Conservation (phyloP, 768 basidiomycete species). For the Lactarius quietus region DNA sequence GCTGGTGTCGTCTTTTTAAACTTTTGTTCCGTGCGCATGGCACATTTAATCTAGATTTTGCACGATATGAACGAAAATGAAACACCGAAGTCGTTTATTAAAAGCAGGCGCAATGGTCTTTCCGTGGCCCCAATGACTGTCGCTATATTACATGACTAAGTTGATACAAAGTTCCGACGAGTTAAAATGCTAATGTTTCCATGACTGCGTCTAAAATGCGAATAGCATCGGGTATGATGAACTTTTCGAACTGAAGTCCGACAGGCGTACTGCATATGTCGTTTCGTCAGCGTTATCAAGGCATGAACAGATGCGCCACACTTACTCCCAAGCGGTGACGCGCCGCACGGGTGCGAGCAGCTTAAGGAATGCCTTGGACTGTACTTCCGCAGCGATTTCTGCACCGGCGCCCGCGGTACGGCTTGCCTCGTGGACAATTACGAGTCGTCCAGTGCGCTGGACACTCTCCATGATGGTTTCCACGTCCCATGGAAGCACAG, state of each 20-base stretch:
- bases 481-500: slow-evolving; percentile 87
- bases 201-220: slow-evolving; percentile 79
- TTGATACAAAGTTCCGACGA: background rate
- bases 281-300: slow-evolving; percentile 7
- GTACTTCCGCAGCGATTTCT: slow-evolving; percentile 89
- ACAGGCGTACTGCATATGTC: slow-evolving; percentile 61
- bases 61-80: too few species aligned
- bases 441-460: slow-evolving; percentile 74
- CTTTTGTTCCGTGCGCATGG: too few species aligned
- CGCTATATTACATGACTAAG: slow-evolving; percentile 14
- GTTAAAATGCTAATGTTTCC: slow-evolving; percentile 72
- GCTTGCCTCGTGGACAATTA: slow-evolving; percentile 92
- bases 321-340: slow-evolving; percentile 94
- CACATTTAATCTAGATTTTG: too few species aligned
- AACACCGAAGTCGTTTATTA: too few species aligned
- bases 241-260: slow-evolving; percentile 85
- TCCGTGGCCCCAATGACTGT: background rate
- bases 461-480: slow-evolving; percentile 81
- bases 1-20: slow-evolving; percentile 48
- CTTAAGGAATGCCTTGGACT: slow-evolving; percentile 84
- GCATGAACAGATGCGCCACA: slow-evolving; percentile 28
- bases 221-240: slow-evolving; percentile 85
- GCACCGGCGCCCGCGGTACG: slow-evolving; percentile 84
- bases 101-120: background rate
- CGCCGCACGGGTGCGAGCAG: slow-evolving; percentile 84